phyloP scores from a whole-genome alignment of 495 filamentous ascomycete genomes.

The Trichoderma orchidacearum region DNA sequence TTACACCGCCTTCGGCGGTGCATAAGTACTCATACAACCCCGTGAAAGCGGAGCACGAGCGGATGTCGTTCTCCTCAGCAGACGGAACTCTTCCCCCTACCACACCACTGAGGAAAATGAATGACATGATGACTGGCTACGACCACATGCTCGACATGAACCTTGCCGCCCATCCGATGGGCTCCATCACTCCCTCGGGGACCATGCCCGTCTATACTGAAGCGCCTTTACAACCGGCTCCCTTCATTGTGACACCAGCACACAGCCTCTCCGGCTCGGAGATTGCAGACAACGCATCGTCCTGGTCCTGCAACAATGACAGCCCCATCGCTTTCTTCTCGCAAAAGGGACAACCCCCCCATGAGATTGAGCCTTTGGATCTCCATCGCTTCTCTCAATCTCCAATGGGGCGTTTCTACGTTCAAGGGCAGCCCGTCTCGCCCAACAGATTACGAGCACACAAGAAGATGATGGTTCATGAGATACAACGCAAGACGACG shows the following conservation, averaged over 20 bases:
- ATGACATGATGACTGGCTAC: not conserved
- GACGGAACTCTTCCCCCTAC: not conserved
- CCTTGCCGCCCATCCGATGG: slow-evolving; percentile 6
- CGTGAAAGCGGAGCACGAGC: slow-evolving; percentile 1
- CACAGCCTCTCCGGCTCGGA: slow-evolving; percentile 2
- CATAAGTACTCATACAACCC: not conserved
- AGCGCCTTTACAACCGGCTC: not conserved
- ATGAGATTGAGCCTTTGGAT: not conserved
- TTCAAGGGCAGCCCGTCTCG: not conserved
- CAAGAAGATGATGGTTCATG: slow-evolving; percentile 10
- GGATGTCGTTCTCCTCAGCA: not conserved
- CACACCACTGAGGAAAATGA: slow-evolving; percentile 3
- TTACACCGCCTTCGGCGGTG: not conserved
- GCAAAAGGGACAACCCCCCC: not conserved
- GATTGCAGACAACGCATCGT: slow-evolving; percentile 8
- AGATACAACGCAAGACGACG: slow-evolving; percentile 17
- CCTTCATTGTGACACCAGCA: not conserved
- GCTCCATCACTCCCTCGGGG: not conserved
- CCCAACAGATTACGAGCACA: not conserved
- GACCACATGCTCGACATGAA: slow-evolving; percentile 9
- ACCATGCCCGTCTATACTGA: not conserved
- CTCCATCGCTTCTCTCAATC: not conserved
- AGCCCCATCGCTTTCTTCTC: slow-evolving; percentile 9
- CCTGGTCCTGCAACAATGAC: slow-evolving; percentile 12
- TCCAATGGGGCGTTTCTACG: slow-evolving; percentile 3